Evolutionary conservation across 2,329 filamentous ascomycete genomes (phyloP).

Genomic region (Claviceps lovelessii): DNA sequence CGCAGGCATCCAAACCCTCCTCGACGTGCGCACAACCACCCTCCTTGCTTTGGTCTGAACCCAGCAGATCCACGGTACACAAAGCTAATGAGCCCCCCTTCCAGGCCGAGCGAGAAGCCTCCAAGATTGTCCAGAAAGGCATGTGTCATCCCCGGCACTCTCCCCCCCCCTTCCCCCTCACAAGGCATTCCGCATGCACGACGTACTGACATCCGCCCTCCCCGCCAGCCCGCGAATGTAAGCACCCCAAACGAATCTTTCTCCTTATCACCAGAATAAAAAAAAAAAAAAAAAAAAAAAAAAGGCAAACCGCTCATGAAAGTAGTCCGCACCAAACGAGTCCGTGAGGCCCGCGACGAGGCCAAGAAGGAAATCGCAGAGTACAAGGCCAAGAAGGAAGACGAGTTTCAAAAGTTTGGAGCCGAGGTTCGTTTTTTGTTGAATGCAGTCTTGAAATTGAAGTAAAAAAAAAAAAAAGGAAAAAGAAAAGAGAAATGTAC

Average conservation of each 20-base stretch:
- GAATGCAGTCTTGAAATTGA: no score
- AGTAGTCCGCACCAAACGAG: constrained; percentile 73
- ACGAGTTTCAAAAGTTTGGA: constrained; percentile 91
- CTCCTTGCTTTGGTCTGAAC: no score
- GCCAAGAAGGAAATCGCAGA: constrained; percentile 96
- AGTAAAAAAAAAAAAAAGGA: no score
- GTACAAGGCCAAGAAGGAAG: constrained; percentile 78
- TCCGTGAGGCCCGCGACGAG: constrained; percentile 91
- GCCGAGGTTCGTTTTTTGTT: constrained; percentile 35
- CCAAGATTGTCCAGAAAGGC: constrained; percentile 99
- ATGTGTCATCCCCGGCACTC: constrained; percentile 13
- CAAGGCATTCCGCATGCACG: background rate
- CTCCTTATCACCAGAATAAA: background rate
- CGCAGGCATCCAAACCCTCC: constrained; percentile 92
- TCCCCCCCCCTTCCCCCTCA: background rate
- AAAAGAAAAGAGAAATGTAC: no score
- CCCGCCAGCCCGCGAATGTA: constrained; percentile 71
- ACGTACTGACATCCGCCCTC: background rate
- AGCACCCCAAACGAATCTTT: constrained; percentile 15
- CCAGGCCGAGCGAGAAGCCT: constrained; percentile 91
- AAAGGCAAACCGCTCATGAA: background rate
- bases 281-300: background rate
- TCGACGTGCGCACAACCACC: constrained; percentile 57
- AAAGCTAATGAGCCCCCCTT: constrained; percentile 2
- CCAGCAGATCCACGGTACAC: no score